phyloP scores from a whole-genome alignment of 345 rosid genomes.

The Melaleuca alternifolia region DNA sequence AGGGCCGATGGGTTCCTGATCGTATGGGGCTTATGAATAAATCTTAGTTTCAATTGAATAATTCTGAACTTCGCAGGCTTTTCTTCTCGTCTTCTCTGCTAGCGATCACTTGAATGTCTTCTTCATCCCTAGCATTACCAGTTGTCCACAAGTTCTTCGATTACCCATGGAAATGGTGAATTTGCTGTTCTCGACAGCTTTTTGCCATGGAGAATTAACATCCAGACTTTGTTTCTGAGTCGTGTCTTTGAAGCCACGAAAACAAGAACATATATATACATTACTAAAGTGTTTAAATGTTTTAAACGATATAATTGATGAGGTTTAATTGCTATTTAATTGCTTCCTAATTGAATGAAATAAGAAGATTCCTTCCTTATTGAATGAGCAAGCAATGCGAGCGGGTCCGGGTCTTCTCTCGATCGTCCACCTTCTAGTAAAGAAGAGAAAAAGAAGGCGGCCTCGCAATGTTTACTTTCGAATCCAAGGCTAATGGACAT shows the following conservation, averaged over 20 bases:
- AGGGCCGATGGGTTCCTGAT: background rate
- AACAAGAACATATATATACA: too few species aligned
- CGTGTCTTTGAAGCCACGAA: too few species aligned
- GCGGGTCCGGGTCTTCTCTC: too few species aligned
- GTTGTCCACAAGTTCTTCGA: background rate
- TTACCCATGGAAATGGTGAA: background rate
- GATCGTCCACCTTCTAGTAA: too few species aligned
- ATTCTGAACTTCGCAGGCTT: background rate
- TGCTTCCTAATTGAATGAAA: background rate
- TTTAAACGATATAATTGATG: too few species aligned
- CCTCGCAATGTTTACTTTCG: too few species aligned
- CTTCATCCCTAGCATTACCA: background rate
- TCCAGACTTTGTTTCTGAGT: too few species aligned
- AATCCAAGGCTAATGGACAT: too few species aligned
- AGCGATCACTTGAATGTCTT: background rate
- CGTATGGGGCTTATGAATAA: background rate
- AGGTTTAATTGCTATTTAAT: background rate
- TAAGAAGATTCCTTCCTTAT: background rate
- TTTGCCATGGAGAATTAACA: background rate
- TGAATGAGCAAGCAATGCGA: too few species aligned
- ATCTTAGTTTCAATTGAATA: background rate
- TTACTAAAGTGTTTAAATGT: too few species aligned
- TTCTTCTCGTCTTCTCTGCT: background rate
- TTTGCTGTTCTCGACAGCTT: background rate
- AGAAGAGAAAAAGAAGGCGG: too few species aligned